These are phyloP conservation scores for Rozella allomycis DNA, from an alignment of 371 early-diverging fungal genomes.

Conservation along the genomic window DNA sequence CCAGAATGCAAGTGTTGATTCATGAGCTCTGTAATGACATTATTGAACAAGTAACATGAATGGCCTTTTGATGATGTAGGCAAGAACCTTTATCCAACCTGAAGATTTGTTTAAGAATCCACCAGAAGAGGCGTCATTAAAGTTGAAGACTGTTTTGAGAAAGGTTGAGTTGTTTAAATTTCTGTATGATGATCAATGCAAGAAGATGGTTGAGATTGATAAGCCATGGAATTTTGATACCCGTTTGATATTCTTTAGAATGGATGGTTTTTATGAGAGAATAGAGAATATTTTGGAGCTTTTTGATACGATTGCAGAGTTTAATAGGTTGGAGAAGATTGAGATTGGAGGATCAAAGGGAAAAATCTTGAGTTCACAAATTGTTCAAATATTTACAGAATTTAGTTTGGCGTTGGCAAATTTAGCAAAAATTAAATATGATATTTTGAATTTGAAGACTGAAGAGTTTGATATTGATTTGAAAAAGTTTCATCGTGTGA, in stretches of 20 bases:
- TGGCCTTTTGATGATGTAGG: conserved; percentile 4
- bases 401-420: conserved; percentile 18
- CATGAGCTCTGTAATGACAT: conserved; percentile 37
- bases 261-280: conserved; percentile 21
- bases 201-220: conserved; percentile 8
- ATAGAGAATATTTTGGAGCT: conserved; percentile 23
- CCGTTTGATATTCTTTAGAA: conserved; percentile 19
- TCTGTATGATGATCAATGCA: conserved; percentile 17
- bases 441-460: conserved; percentile 17
- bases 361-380: conserved; percentile 31
- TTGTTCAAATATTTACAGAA: conserved; percentile 28
- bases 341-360: conserved; percentile 41
- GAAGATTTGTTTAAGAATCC: conserved; percentile 25
- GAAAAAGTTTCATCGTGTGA: conserved; percentile 16
- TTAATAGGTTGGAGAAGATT: conserved; percentile 35
- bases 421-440: conserved; percentile 31
- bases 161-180: conserved; percentile 21
- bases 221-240: conserved; percentile 33
- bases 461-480: conserved; percentile 22
- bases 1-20: conserved; percentile 22
- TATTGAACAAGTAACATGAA: conserved; percentile 15
- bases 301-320: conserved; percentile 36
- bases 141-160: conserved; percentile 13
- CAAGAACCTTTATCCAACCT: conserved; percentile 22
- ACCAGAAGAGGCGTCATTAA: conserved; percentile 32